Conservation (phyloP, 2,329 filamentous ascomycete genomes). For the Diaporthe amygdali region DNA sequence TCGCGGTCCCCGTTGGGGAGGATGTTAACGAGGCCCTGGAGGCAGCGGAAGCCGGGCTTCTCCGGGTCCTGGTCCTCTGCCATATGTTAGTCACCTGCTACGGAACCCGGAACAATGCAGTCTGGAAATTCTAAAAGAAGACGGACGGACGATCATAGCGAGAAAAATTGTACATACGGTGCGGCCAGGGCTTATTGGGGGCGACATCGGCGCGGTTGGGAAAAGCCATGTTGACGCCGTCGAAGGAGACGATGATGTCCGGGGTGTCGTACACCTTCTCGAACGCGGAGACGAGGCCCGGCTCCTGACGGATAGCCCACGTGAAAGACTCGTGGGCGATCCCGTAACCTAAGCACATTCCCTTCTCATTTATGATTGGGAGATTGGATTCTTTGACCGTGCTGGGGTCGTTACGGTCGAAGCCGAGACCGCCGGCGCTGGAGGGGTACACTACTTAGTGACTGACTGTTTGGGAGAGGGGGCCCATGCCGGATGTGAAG, state of each 20-base stretch:
- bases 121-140: too few species aligned
- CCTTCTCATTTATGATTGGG: conserved; percentile 48
- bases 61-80: conserved; percentile 50
- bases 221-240: conserved; percentile 50
- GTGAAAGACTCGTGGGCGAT: conserved; percentile 54
- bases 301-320: conserved; percentile 51
- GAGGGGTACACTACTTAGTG: too few species aligned
- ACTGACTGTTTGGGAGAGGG: too few species aligned
- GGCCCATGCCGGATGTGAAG: too few species aligned
- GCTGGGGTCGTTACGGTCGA: conserved; percentile 24
- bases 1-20: conserved; percentile 49
- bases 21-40: conserved; percentile 51
- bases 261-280: conserved; percentile 50
- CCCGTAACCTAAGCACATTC: conserved; percentile 52
- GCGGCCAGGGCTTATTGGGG: conserved; percentile 49
- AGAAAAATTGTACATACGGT: too few species aligned
- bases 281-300: conserved; percentile 50
- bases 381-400: conserved; percentile 25
- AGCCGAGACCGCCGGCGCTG: conserved; percentile 19
- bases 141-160: too few species aligned
- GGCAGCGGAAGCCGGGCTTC: conserved; percentile 52
- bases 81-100: too few species aligned
- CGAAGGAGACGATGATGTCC: conserved; percentile 55
- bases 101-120: too few species aligned
- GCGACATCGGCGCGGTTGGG: conserved; percentile 38